A percentile compares a stretch with the other conserved stretches of the same genome.
Evolutionary conservation across 164 flowering plant genomes (phyloP).

Genomic region (Vitis cinerea): DNA sequence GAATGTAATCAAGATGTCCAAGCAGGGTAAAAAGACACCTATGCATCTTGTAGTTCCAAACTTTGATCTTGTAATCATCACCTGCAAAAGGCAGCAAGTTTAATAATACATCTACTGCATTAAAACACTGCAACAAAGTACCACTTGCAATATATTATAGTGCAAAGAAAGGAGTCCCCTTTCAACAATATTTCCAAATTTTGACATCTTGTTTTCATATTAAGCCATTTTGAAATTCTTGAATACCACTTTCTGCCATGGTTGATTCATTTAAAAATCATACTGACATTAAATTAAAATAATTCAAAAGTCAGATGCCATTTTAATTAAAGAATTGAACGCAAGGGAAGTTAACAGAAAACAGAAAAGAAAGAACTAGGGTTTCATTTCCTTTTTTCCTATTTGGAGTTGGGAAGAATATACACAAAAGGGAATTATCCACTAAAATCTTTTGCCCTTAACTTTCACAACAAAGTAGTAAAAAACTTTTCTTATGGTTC

Average conservation of each 20-base stretch:
- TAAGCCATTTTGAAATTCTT: not conserved
- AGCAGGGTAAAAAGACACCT: slow-evolving; percentile 63
- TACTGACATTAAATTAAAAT: not conserved
- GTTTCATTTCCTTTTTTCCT: too few relatives aligned
- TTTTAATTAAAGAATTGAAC: too few relatives aligned
- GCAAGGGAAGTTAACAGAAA: too few relatives aligned
- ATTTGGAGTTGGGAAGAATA: too few relatives aligned
- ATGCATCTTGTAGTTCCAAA: slow-evolving; percentile 83
- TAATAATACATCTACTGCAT: not conserved
- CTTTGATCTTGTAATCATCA: slow-evolving; percentile 95
- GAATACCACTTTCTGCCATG: not conserved
- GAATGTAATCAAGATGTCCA: slow-evolving; percentile 26
- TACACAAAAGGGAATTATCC: too few relatives aligned
- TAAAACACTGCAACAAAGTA: not conserved
- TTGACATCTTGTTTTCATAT: not conserved
- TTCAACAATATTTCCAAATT: not conserved
- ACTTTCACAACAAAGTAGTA: too few relatives aligned
- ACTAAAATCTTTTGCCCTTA: too few relatives aligned
- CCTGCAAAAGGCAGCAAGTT: slow-evolving; percentile 43
- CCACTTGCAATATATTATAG: not conserved
- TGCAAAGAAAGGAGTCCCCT: not conserved
- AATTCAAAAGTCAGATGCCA: too few relatives aligned
- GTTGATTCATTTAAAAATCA: not conserved
- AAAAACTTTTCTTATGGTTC: too few relatives aligned
- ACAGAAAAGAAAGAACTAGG: too few relatives aligned